phyloP scores from a whole-genome alignment of 768 basidiomycete species.

The Phaffia australis region DNA sequence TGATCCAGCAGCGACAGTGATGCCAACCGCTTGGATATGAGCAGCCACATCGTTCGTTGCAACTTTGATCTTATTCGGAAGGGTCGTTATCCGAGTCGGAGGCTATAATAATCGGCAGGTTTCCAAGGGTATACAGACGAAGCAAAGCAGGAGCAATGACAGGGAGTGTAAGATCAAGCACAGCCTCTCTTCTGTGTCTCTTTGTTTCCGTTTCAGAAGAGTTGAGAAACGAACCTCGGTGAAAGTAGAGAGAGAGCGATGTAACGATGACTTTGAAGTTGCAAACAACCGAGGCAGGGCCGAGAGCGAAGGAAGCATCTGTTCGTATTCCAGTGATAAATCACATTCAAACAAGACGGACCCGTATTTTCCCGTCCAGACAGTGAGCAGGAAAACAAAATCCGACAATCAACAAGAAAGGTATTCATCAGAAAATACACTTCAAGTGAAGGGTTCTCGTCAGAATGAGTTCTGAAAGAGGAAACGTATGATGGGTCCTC shows the following conservation, averaged over 20 bases:
- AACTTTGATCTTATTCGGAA: conserved; percentile 50
- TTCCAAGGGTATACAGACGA: neutral
- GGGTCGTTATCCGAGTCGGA: conserved; percentile 23
- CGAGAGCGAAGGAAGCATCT: conserved; percentile 4
- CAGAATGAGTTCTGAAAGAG: neutral
- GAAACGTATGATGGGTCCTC: neutral
- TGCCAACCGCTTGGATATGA: conserved; percentile 85
- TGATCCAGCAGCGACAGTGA: conserved; percentile 88
- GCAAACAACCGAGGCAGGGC: neutral
- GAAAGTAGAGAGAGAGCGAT: neutral
- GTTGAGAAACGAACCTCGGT: neutral
- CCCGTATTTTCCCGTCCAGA: too few species aligned
- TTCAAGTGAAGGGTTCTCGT: too few species aligned
- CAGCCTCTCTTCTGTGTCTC: neutral
- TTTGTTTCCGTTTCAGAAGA: neutral
- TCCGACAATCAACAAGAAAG: too few species aligned
- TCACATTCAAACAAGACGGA: too few species aligned
- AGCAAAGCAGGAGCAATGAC: neutral
- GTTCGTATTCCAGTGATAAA: neutral
- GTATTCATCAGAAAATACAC: too few species aligned
- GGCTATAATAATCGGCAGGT: conserved; percentile 2
- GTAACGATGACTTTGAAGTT: conserved; percentile 1
- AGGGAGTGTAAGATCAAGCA: too few species aligned
- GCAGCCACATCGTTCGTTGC: conserved; percentile 83
- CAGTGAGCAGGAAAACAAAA: too few species aligned